A percentile compares a stretch with the other conserved stretches of the same genome.
Evolutionary conservation across 306 rosid genomes (phyloP).

Genomic region (Purshia tridentata): DNA sequence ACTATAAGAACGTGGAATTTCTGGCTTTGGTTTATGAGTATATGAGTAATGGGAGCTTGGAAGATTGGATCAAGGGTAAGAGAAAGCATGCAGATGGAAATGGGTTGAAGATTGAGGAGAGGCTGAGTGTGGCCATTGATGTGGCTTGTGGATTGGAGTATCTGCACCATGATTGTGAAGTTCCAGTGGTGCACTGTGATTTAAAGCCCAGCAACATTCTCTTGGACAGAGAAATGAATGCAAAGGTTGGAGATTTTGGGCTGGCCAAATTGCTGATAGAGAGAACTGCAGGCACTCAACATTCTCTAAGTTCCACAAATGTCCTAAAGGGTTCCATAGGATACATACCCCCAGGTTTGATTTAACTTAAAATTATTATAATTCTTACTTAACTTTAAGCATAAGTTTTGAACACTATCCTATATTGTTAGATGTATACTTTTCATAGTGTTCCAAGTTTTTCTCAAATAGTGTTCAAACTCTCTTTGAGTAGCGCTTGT

Average conservation of each 20-base stretch:
- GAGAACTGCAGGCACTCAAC: slow-evolving; percentile 27
- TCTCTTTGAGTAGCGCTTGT: too few relatives aligned
- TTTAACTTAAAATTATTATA: not conserved
- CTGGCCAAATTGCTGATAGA: slow-evolving; percentile 56
- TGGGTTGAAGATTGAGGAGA: slow-evolving; percentile 52
- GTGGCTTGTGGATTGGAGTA: slow-evolving; percentile 63
- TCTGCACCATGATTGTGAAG: slow-evolving; percentile 63
- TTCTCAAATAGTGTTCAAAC: too few relatives aligned
- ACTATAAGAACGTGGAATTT: slow-evolving; percentile 59
- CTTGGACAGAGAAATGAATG: slow-evolving; percentile 54
- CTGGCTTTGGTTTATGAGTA: slow-evolving; percentile 67
- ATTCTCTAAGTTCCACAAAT: slow-evolving; percentile 48
- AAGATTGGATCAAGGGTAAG: slow-evolving; percentile 65
- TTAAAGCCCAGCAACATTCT: slow-evolving; percentile 80
- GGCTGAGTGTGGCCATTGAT: slow-evolving; percentile 61
- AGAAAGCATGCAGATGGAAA: slow-evolving; percentile 42
- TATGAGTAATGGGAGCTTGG: slow-evolving; percentile 66
- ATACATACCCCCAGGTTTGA: slow-evolving; percentile 82
- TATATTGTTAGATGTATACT: too few relatives aligned
- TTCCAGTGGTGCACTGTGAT: slow-evolving; percentile 72
- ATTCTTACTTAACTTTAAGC: too few relatives aligned
- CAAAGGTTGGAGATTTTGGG: slow-evolving; percentile 81
- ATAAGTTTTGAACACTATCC: too few relatives aligned
- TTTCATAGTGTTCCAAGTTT: too few relatives aligned
- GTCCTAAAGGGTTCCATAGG: slow-evolving; percentile 74